These are phyloP conservation scores for Hymenotorrendiella dingleyae DNA, from an alignment of 2,329 filamentous ascomycete species.

Conservation along the genomic window DNA sequence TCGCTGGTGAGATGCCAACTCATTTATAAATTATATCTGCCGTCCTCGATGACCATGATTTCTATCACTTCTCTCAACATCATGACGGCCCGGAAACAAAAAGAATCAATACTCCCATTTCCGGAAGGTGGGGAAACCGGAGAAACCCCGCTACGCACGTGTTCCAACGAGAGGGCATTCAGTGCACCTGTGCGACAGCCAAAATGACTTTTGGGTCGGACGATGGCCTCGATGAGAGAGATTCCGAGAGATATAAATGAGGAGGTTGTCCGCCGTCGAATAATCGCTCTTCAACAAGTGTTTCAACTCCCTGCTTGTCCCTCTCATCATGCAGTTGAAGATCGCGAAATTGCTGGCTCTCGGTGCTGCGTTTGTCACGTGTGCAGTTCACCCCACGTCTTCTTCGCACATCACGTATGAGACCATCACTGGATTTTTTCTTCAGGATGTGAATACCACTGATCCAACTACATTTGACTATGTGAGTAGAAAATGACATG, in stretches of 20 bases:
- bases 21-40: no score
- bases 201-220: not conserved
- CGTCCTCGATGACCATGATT: no score
- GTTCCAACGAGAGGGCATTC: not conserved
- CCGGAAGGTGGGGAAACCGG: slow-evolving; percentile 4
- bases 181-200: not conserved
- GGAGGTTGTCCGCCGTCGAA: not conserved
- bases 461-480: slow-evolving; percentile 56
- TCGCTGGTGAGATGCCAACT: no score
- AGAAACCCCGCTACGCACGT: no score
- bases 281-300: not conserved
- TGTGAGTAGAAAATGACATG: slow-evolving; percentile 35
- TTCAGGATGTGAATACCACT: slow-evolving; percentile 55
- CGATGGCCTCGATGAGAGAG: no score
- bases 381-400: not conserved
- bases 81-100: not conserved
- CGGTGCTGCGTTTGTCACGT: slow-evolving; percentile 1
- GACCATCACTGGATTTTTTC: slow-evolving; percentile 55
- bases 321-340: slow-evolving; percentile 2
- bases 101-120: not conserved
- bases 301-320: not conserved
- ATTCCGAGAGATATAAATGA: no score
- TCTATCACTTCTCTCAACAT: no score
- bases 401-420: slow-evolving; percentile 48
- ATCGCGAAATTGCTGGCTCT: not conserved